A percentile compares a stretch with the other conserved stretches of the same genome.
phyloP scores from a whole-genome alignment of 2,329 filamentous ascomycete species.

The Lachnellula cervina region DNA sequence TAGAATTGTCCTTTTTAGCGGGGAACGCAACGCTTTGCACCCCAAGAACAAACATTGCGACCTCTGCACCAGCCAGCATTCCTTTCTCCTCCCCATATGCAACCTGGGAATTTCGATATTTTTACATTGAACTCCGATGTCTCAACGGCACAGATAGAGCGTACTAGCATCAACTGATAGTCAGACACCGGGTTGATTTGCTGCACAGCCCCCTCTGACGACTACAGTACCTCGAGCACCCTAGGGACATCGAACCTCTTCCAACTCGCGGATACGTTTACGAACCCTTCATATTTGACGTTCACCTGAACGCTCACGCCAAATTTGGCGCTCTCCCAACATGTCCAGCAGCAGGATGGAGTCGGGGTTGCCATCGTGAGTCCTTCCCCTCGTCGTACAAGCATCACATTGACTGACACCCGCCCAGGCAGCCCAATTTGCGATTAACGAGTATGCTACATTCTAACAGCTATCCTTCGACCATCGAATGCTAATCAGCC shows the following conservation, averaged over 20 bases:
- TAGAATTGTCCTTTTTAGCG: slow-evolving; percentile 15
- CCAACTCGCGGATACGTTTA: slow-evolving; percentile 7
- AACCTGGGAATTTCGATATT: too few relatives aligned
- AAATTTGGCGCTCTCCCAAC: slow-evolving; percentile 31
- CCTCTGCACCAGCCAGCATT: too few relatives aligned
- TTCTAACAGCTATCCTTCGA: not conserved
- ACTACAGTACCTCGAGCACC: slow-evolving; percentile 11
- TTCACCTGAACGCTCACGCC: slow-evolving; percentile 30
- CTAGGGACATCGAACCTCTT: slow-evolving; percentile 9
- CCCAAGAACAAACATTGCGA: too few relatives aligned
- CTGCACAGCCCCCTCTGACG: slow-evolving; percentile 25
- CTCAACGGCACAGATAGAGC: too few relatives aligned
- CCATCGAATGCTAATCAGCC: slow-evolving; percentile 35
- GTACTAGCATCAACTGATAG: too few relatives aligned
- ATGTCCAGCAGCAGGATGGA: slow-evolving; percentile 50
- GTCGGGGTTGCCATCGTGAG: slow-evolving; percentile 59
- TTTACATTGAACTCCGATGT: too few relatives aligned
- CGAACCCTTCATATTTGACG: slow-evolving; percentile 25
- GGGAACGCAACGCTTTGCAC: slow-evolving; percentile 8
- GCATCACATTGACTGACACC: slow-evolving; percentile 21
- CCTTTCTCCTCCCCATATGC: too few relatives aligned
- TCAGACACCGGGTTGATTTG: not conserved
- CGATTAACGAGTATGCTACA: slow-evolving; percentile 77
- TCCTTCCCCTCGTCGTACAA: slow-evolving; percentile 25
- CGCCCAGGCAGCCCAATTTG: slow-evolving; percentile 71